Base-by-base conservation (phyloP, 2,329 filamentous ascomycete species). In the Alternaria dauci region DNA sequence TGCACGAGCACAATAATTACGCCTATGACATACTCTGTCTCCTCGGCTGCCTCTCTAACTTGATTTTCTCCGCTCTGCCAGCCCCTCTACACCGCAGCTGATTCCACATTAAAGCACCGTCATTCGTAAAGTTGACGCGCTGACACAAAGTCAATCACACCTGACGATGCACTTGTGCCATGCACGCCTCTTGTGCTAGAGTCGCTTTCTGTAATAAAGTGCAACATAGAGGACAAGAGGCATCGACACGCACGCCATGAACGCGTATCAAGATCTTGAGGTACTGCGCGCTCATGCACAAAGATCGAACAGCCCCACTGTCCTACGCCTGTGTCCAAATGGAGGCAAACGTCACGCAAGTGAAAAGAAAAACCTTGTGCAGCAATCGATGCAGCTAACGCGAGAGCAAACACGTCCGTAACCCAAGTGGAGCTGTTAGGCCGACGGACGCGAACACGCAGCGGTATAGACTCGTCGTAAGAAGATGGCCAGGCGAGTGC, bases 391-490 rank as follows among this genome's bases (percentile, higher is more conserved):
- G 53, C 62, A 61, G 50, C 63, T 68, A 63, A 55, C 53, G 39
- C 62, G 43, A 56, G 38, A 57, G 39, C 57, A 62, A 54, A 52
- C 59, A 56, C 23, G 59, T 57, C 54, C 46, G 55, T 46, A 47
- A 52, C 65, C 62, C 55, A 58, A 62, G 66, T 71, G 67, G 70
- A 71, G 64, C 63, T 52, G 48, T 51, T 36, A 14, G 46, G 46
- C 46, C 46, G 65, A 68, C 62, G 61, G 65, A 69, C 67, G 66
- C 66, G 67, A 71, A 61, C 61, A 59, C 67, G 60, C 61, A 59
- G 68, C 70, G 68, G 58, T 67, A 70, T 67, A 59, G 67, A 78
- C 76, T 75, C 76, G 75, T 78, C 71, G 66, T 46, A 51, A 42
- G 43, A 60, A 57, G 53, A 50, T 60, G 58, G 58, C 58, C 74